phyloP scores from a whole-genome alignment of 805 yeast genomes.

The Kuraishia ogatae region DNA sequence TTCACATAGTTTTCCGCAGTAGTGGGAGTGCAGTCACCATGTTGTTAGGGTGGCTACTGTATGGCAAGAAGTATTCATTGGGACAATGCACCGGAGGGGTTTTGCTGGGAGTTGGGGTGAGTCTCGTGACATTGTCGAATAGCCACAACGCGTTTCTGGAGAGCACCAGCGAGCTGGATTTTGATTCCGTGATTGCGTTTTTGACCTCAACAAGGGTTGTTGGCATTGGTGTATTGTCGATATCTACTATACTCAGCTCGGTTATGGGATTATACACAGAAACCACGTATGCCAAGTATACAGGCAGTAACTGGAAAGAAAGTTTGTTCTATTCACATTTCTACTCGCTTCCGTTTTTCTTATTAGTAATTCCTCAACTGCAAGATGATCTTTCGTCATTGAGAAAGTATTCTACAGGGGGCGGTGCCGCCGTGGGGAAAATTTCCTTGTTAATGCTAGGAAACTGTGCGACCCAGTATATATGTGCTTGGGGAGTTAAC shows the following conservation, averaged over 20 bases:
- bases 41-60: conserved; percentile 41
- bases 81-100: conserved; percentile 42
- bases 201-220: conserved; percentile 8
- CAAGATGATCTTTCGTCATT: conserved; percentile 7
- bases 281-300: conserved; percentile 36
- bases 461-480: conserved; percentile 45
- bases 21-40: conserved; percentile 56
- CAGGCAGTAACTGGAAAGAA: conserved; percentile 53
- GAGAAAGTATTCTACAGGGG: background rate
- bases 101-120: conserved; percentile 47
- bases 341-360: conserved; percentile 45
- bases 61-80: conserved; percentile 33
- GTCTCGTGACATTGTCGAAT: conserved; percentile 26
- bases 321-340: conserved; percentile 53
- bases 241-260: conserved; percentile 44
- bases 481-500: conserved; percentile 65
- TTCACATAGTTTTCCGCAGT: conserved; percentile 60
- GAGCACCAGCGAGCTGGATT: background rate
- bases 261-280: conserved; percentile 54
- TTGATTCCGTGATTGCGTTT: background rate
- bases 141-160: too few species aligned
- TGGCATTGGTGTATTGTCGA: conserved; percentile 32
- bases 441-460: conserved; percentile 19
- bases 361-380: conserved; percentile 22
- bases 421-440: too few species aligned